Evolutionary conservation across 2,329 filamentous ascomycete genomes (phyloP), one percentile per base, ranked within the genome.

Genomic region (Penicillium sp.): DNA sequence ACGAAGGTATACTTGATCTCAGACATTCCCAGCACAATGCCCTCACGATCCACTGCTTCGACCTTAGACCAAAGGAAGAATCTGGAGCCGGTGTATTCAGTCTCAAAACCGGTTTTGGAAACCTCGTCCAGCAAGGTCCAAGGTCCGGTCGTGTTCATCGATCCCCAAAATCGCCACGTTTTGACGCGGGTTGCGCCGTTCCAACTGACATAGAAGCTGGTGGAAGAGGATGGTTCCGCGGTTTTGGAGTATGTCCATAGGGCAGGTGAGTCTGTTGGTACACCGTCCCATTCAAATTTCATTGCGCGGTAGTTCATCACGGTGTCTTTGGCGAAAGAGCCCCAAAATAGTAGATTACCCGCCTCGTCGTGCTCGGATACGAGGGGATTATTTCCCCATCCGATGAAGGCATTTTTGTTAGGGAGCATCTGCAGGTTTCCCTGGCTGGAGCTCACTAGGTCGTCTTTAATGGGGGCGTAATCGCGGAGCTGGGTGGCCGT

Each of bases 261-360:
- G 0, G 75, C 75, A 3, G 76, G 76, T n/a, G 70, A 71, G 45
- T 76, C 75, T 27, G 70, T 73, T 4, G 76, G 76, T 25, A 70
- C 67, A 2, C 72, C 74, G 3, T 76, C 72, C 76, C 76, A 78
- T 39, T 74, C 66, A 61, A 75, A 77, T 55, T 78, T 78, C 62
- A 72, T 68, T 0, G 73, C 74, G 0, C 76, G 75, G 57, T 77
- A 78, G 62, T 75, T 77, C 76, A 77, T 77, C 47, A 74, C 70
- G 6, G 62, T 61, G 7, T 66, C 66, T 38, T 66, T 64, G 43
- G 70, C 72, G 49, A 78, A 67, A 25, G 64, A 64, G 2, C 70
- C 75, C 70, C 74, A 76, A 49, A 75, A 70, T 4, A 78, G 57
- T 5, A 77, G 54, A 23, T 73, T 71, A 12, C 74, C 76, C 9